These are phyloP conservation scores for Nyssa sinensis DNA, from an alignment of 148 eudicot genomes.

Conservation along the genomic window DNA sequence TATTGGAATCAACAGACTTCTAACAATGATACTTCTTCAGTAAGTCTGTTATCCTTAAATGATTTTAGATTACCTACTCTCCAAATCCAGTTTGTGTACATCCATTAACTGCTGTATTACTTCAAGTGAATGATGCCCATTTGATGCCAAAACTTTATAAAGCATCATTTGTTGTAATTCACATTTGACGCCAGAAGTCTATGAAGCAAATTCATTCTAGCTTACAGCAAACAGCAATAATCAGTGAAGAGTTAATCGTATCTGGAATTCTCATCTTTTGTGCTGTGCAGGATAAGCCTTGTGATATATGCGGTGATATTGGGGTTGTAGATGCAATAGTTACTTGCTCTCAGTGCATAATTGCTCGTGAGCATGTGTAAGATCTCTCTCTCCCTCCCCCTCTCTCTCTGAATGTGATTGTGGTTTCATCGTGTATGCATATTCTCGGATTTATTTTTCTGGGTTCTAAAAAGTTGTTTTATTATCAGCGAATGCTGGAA, in stretches of 20 bases:
- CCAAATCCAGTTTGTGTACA: not conserved
- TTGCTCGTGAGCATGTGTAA: conserved; percentile 31
- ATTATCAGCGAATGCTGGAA: not conserved
- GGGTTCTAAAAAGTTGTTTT: not conserved
- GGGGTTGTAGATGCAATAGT: conserved; percentile 20
- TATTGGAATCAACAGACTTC: not conserved
- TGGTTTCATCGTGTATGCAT: not conserved
- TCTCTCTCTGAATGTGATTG: not conserved
- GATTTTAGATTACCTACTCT: not conserved
- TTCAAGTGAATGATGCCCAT: no score
- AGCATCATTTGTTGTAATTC: no score
- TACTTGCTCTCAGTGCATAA: conserved; percentile 31
- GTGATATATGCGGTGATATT: conserved; percentile 41
- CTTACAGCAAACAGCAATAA: not conserved
- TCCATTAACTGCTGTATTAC: not conserved
- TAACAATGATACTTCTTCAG: not conserved
- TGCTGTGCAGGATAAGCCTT: conserved; percentile 26
- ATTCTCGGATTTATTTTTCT: not conserved
- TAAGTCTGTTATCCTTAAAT: not conserved
- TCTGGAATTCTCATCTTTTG: not conserved
- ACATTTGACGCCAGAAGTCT: not conserved
- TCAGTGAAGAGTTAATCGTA: conserved; percentile 2
- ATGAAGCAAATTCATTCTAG: not conserved
- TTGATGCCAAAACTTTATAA: not conserved
- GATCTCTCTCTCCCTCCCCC: not conserved